Base-by-base conservation (phyloP, 345 rosid genomes). In the Microthlaspi erraticum region DNA sequence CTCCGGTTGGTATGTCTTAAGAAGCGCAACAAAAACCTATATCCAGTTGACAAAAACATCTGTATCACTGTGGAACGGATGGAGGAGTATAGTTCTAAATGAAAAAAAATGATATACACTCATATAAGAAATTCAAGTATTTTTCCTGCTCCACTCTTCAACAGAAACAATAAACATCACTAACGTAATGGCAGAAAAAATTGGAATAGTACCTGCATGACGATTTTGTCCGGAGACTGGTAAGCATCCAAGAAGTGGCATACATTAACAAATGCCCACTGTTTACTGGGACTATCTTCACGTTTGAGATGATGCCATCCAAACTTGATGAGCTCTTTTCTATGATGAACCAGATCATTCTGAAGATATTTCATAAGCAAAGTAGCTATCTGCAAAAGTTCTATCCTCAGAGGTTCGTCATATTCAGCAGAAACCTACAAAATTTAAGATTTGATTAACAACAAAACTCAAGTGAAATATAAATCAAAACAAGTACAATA, bases 281-380 rank as follows among this genome's bases (percentile, higher is more conserved):
- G 99, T 86, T 94, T 94, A 81, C 99, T 91, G 72, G 96, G 92
- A 85, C 99, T 89, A 64, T 94, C 99, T 79, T 94, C 99, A 43
- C 99, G 93, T 80, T 94, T 94, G 60, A 94, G 96, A 83, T 94
- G 99, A 85, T 91, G 91, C 99, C 99, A 94, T 43, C 99, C 99
- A 81, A 94, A 94, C 80, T 94, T 94, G 71, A 94, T 94, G 31
- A 94, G 90, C 71, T 91, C 99, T 82, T 94, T 94, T 80, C 99
- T 85, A 69, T 91, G 99, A 51, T 85, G 86, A 80, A 94, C 96
- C 73, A 94, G 95, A 67, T 91, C 96, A 80, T 26, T 74, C 80
- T 94, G 99, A 61, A 91, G 96, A 84, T 91, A 80, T 79, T 94
- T 94, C 60, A 94, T 93, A 68, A 94, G 96, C 69, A 94, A 78